Base-by-base conservation (phyloP, 2,329 filamentous ascomycete species). In the Phaeosphaeriaceae sp. region DNA sequence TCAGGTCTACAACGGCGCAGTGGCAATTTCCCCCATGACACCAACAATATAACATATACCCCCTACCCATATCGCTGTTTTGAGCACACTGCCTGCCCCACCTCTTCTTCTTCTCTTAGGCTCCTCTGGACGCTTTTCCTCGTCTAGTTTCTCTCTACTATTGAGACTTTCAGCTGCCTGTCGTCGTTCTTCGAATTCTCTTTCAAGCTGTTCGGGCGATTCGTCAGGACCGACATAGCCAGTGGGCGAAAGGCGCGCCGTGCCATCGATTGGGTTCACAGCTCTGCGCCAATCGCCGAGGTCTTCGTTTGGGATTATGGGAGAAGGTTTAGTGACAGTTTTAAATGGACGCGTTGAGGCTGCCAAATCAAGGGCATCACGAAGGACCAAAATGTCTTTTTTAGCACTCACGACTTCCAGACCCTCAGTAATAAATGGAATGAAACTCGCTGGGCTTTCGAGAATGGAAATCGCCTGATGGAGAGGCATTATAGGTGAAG, bases 221-320 rank as follows among this genome's bases (percentile, higher is more conserved):
- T 67, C 62, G 17, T 63, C 63, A 3, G 64, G 60, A 4, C 67
- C 64, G 12, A 66, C 67, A 47, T 67, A 71, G n/a, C 68, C 70
- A 1, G 68, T 72, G 4, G 68, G 70, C 13, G 56, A 63, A 3
- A 70, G 58, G 1, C 66, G 60, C 1, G 67, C 58, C 0, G 69
- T 74, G 15, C 70, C 71, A 32, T 74, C 71, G 12, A 74, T 63
- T 2, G 70, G 71, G n/a, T 73, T 74, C 1, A 69, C 54, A 2
- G 20, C 34, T 9, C 33, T 17, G 36, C 49, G 40, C 17, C 30
- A n/a, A 13, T 32, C 18, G 9, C 34, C 32, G 5, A 37, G 17
- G 2, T 53, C 42, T 7, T 48, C 36, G 6, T 30, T 5, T 2
- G 43, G 3, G 6, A 28, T 35, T 7, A 15, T 30, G 30, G 35